Base-by-base conservation (phyloP, 768 basidiomycete genomes). In the Amanita exitialis region DNA sequence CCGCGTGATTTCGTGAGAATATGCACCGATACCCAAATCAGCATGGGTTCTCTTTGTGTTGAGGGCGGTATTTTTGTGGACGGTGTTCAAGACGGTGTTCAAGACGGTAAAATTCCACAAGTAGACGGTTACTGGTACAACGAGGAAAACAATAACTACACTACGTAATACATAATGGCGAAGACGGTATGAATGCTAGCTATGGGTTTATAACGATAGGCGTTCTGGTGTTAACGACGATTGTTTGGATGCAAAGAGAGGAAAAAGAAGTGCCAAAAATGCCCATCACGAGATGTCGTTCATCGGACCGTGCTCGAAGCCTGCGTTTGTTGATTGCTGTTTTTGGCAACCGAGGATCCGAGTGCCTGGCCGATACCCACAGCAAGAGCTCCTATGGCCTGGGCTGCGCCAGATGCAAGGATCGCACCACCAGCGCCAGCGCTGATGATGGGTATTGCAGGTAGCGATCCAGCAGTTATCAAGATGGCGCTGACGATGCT, bases 321-420 rank as follows among this genome's bases (percentile, higher is more conserved):
- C n/a, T 47, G 52, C 10, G 36, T 15, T 30, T 62, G 60, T 52
- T 66, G 35, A 16, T 38, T 38, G 35, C 55, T 56, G 48, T 65
- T 64, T 50, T 64, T 65, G 15, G 70, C 65, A 23, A 51, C 50
- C 23, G 66, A 58, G 25, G 63, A 63, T 25, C 69, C 64, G 30
- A 74, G 56, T 6, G 69, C 72, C 55, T 74, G 71, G 7, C 86
- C 86, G 28, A 89, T 68, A 2, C 87, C 86, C 3, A 89, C 76
- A 1, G 86, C 87, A 53, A 89, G 80, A 1, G 85, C 85, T 8
- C 87, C 86, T 21, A 86, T 80, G 1, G 87, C 86, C 56, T 89
- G 86, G 12, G 79, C 84, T 12, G 87, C 81, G 10, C 80, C 74
- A 13, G 83, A 77, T 8, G 87, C 86, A 32, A 90, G 70, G 46